These are phyloP conservation scores for Chlamydomonas asymmetrica DNA, from an alignment of 139 green algal genomes.

Conservation along the genomic window DNA sequence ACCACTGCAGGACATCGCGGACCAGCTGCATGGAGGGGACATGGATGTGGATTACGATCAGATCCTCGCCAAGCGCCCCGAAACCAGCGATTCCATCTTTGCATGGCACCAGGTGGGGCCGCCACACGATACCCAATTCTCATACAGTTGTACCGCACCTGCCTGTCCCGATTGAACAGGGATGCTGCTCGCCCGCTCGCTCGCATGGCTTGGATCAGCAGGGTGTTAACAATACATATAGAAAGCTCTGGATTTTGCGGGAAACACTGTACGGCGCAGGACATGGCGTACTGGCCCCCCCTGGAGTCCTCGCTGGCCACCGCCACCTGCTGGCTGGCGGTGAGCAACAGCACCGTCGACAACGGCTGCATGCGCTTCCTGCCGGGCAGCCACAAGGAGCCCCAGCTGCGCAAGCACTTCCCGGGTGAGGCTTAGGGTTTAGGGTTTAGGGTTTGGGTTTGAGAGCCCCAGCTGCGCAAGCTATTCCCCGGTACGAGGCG, in stretches of 20 bases:
- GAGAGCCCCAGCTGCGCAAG: neutral
- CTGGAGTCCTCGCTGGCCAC: slow-evolving; percentile 45
- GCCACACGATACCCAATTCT: too few species aligned
- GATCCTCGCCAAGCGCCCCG: slow-evolving; percentile 63
- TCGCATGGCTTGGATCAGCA: too few species aligned
- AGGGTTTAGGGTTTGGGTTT: neutral
- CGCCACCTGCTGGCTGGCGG: slow-evolving; percentile 72
- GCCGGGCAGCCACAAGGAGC: slow-evolving; percentile 54
- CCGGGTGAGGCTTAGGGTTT: slow-evolving; percentile 51
- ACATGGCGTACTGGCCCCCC: slow-evolving; percentile 64
- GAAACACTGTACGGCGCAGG: neutral
- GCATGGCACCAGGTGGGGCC: slow-evolving; percentile 57
- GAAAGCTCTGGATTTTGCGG: too few species aligned
- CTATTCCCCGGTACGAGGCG: neutral
- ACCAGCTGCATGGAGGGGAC: slow-evolving; percentile 58
- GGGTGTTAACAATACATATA: too few species aligned
- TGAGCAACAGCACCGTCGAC: slow-evolving; percentile 48
- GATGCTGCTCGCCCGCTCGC: too few species aligned
- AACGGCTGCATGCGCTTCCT: slow-evolving; percentile 77
- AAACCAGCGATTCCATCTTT: slow-evolving; percentile 57
- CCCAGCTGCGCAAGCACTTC: slow-evolving; percentile 49
- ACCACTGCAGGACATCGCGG: slow-evolving; percentile 55
- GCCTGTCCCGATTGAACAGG: too few species aligned
- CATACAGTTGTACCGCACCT: too few species aligned
- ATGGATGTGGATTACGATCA: slow-evolving; percentile 72